Base-by-base conservation (phyloP, 345 rosid species). In the Trapa bicornis region DNA sequence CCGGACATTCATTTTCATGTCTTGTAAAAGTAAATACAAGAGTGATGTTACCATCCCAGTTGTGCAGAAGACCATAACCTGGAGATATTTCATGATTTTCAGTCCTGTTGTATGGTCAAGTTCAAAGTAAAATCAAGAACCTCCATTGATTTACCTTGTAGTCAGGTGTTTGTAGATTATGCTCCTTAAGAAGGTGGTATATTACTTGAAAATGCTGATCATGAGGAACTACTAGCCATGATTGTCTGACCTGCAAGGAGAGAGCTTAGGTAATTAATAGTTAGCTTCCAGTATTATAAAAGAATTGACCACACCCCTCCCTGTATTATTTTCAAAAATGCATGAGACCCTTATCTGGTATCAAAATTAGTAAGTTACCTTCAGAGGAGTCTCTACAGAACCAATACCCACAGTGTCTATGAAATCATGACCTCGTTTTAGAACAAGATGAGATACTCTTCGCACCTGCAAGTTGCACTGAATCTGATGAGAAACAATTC, bases 1-100 rank as follows among this genome's bases (percentile, higher is more conserved):
- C 78, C 87, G 84, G 3, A 83, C 99, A 73, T 86, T 89, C 80
- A 91, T 69, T 70, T 82, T 91, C 91, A 89, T 81, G 79, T 85
- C 95, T 13, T 88, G 89, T 70, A 94, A 87, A 57, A 91, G 85
- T 68, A 64, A 74, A 70, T 78, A 86, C 77, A 86, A 50, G 50
- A 94, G 85, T 35, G 96, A 91, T 57, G 96, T 87, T 57, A 87
- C 84, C 99, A 91, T 94, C 65, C 87, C 96, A 35, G 97, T 89
- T 64, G 97, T 78, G 73, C 97, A 89, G 79, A 94, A 94, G 69
- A 94, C 85, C 75, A 94, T 84, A 61, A 87, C 89, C 99, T 94
- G 84, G 36, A 22, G 67, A 67, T 58, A 81, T 64, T 64, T 65
- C 68, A 42, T 36, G 68, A 62, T 33, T 6, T 73, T 73, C 41